Conservation (phyloP, 495 filamentous ascomycete species). For the Hypoxylon subgilvum region DNA sequence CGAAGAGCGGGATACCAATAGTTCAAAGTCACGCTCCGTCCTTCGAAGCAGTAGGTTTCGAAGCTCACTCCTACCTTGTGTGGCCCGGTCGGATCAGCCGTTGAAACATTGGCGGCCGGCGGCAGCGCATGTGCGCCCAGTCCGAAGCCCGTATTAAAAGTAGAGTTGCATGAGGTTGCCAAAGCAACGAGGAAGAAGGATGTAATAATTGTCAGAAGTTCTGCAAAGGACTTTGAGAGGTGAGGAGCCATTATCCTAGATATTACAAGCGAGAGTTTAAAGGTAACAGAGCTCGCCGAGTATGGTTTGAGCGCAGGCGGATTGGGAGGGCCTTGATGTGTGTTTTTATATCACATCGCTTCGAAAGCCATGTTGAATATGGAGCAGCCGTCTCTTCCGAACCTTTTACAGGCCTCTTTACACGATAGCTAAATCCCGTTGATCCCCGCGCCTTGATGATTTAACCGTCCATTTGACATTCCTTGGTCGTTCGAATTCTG, state of each 20-base stretch:
- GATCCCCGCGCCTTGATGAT: too few species aligned
- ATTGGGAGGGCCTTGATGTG: neutral
- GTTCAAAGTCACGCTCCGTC: neutral
- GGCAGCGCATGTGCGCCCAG: neutral
- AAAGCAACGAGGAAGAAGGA: neutral
- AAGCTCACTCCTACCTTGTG: constrained; percentile 3
- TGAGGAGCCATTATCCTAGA: neutral
- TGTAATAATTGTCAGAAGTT: neutral
- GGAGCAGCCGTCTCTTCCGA: too few species aligned
- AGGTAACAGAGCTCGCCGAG: neutral
- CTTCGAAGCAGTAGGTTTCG: constrained; percentile 4
- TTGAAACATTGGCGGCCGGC: neutral
- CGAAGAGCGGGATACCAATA: constrained; percentile 2
- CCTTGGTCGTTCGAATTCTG: too few species aligned
- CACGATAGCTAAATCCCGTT: too few species aligned
- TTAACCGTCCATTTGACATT: too few species aligned
- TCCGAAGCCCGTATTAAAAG: constrained; percentile 1
- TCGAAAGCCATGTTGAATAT: too few species aligned
- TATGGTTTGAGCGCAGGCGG: neutral
- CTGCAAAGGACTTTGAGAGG: neutral
- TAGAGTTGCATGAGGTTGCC: neutral
- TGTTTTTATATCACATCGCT: too few species aligned
- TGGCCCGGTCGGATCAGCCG: neutral
- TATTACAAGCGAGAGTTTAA: neutral
- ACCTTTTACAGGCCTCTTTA: too few species aligned